Base-by-base conservation (phyloP, 2,329 filamentous ascomycete genomes). In the Neonectria punicea region DNA sequence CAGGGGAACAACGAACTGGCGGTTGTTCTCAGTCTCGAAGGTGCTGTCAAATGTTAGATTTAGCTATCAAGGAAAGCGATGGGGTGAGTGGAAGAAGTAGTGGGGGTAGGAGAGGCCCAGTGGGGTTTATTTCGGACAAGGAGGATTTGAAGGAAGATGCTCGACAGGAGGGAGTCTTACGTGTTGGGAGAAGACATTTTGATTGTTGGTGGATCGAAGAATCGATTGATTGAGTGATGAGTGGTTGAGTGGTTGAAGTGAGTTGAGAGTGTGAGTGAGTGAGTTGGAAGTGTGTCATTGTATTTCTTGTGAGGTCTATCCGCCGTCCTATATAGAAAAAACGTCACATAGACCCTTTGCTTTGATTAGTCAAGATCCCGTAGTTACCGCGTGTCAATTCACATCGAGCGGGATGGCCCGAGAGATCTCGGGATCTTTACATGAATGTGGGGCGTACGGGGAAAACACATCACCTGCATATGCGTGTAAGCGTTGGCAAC, bases 1-100 rank as follows among this genome's bases (percentile, higher is more conserved):
- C 44, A 75, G 71, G 54, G 72, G 70, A 66, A 71, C 72, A 60
- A 73, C 71, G 28, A 74, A 69, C 63, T 75, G 69, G 63, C 67
- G 67, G 67, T 68, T 72, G 65, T 61, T 60, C 61, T 75, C 73
- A 53, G 71, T 69, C 59, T 75, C 74, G 55, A 50, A 22, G 25
- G 46, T 18, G 25, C 25, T 50, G 25, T 30, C 7, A 18, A 16
- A 18, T 10, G 14, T 50, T 5, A 50, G 46, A 6, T 1, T 32
- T n/a, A 8, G 16, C 5, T 16, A 9, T 50, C 11, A 3, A 32
- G 20, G 20, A 22, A 22, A 22, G 20, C 20, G 20, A 22, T 3
- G 20, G 20, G 20, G 20, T 22, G 20, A 22, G 20, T 22, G 20
- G 20, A 22, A 22, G 20, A 22, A 22, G 20, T 22, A 22, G 20